Conservation (phyloP, 805 yeast genomes). For the Danielia oregonensis region DNA sequence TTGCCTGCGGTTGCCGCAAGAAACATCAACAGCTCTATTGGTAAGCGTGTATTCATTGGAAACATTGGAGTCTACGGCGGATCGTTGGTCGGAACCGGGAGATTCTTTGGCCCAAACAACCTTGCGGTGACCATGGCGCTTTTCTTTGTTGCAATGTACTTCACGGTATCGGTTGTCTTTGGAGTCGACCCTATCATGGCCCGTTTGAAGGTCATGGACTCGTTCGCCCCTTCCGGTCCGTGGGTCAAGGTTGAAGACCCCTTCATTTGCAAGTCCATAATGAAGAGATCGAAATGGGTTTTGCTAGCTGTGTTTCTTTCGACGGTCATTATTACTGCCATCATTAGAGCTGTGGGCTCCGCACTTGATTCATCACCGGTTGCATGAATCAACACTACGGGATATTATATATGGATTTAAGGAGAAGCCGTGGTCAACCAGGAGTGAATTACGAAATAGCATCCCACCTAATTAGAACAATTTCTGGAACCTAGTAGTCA, state of each 20-base stretch:
- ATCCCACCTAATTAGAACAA: too few species aligned
- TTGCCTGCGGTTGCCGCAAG: constrained; percentile 73
- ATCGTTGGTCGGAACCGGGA: constrained; percentile 75
- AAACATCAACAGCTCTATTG: constrained; percentile 71
- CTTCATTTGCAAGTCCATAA: constrained; percentile 62
- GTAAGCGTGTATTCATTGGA: constrained; percentile 63
- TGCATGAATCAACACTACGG: too few species aligned
- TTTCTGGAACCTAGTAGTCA: too few species aligned
- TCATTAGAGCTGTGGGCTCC: too few species aligned
- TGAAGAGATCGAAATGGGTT: constrained; percentile 74
- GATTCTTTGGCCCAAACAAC: constrained; percentile 61
- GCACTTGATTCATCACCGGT: too few species aligned
- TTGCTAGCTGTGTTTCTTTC: too few species aligned
- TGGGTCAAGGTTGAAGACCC: constrained; percentile 62
- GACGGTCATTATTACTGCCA: too few species aligned
- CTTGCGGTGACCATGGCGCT: constrained; percentile 65
- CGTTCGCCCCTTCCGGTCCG: constrained; percentile 36
- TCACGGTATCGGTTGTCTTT: constrained; percentile 66
- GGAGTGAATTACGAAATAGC: too few species aligned
- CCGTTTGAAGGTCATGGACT: constrained; percentile 63
- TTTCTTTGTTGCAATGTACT: constrained; percentile 67
- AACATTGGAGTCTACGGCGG: too few species aligned
- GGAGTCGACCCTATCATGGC: constrained; percentile 79
- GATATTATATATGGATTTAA: too few species aligned
- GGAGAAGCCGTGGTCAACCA: too few species aligned